These are phyloP conservation scores for Thielaviopsis populi DNA, from an alignment of 2,329 filamentous ascomycete species.

Conservation along the genomic window DNA sequence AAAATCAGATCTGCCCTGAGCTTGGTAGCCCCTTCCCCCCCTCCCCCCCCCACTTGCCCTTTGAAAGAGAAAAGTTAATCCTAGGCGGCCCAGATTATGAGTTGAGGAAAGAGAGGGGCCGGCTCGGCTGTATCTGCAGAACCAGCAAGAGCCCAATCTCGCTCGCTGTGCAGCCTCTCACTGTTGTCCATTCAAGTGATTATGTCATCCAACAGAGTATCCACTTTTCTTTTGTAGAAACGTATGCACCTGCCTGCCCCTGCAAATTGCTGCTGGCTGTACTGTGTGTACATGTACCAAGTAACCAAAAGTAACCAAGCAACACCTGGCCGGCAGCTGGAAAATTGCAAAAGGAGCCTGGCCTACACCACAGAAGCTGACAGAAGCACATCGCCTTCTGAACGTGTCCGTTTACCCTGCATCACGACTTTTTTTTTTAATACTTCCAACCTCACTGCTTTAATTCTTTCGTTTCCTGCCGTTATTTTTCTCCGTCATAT, in stretches of 20 bases:
- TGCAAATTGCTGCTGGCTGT: not conserved
- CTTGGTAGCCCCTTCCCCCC: too few relatives aligned
- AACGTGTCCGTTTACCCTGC: constrained; percentile 14
- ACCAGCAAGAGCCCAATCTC: not conserved
- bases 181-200: not conserved
- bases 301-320: not conserved
- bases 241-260: not conserved
- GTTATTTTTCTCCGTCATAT: constrained; percentile 5
- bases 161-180: too few relatives aligned
- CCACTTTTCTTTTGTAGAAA: not conserved
- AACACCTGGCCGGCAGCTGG: constrained; percentile 7
- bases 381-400: constrained; percentile 15
- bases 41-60: not conserved
- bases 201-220: not conserved
- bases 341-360: constrained; percentile 8
- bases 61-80: constrained; percentile 4
- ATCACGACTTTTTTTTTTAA: constrained; percentile 11
- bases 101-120: not conserved
- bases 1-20: not conserved
- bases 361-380: constrained; percentile 16
- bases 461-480: constrained; percentile 9
- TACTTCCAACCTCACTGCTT: constrained; percentile 6
- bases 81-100: not conserved
- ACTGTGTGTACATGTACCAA: not conserved
- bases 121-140: not conserved